Conservation (phyloP, 2,329 filamentous ascomycete species). For the Colletotrichum theobromicola region DNA sequence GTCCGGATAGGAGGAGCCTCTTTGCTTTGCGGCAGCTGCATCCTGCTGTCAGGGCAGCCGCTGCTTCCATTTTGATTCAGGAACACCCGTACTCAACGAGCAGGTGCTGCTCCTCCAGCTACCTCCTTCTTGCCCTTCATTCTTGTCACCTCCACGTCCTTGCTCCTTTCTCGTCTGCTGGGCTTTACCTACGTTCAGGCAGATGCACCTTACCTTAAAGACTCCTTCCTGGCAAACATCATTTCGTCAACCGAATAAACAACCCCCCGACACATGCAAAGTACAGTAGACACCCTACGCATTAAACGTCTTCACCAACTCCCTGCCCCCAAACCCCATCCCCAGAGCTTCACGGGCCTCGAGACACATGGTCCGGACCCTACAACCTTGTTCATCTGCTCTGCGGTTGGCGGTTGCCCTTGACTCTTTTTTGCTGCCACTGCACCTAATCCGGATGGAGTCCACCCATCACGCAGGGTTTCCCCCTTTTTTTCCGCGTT, state of each 20-base stretch:
- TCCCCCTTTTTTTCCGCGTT: conserved; percentile 1
- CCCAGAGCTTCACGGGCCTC: not conserved
- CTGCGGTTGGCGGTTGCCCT: not conserved
- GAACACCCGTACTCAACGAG: not conserved
- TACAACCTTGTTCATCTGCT: not conserved
- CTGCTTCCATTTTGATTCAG: not conserved
- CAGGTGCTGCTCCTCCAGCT: not conserved
- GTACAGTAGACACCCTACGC: not conserved
- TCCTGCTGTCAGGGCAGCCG: not conserved
- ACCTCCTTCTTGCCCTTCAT: not conserved
- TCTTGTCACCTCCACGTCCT: not conserved
- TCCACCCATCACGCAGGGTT: not conserved
- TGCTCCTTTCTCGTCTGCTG: not conserved
- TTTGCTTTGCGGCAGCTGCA: not conserved
- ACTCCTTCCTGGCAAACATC: not conserved
- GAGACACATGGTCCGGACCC: not conserved
- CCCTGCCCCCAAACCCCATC: not conserved
- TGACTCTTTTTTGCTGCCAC: not conserved
- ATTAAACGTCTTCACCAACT: not conserved
- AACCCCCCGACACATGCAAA: not conserved
- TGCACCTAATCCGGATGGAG: not conserved
- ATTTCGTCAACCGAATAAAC: not conserved
- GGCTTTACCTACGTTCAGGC: too few species aligned
- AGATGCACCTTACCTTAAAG: too few species aligned
- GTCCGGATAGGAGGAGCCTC: not conserved